Percentiles rank a stretch among this genome's conserved stretches.
These are phyloP conservation scores for Kuraishia ogatae DNA, from an alignment of 805 yeast species.

Conservation along the genomic window DNA sequence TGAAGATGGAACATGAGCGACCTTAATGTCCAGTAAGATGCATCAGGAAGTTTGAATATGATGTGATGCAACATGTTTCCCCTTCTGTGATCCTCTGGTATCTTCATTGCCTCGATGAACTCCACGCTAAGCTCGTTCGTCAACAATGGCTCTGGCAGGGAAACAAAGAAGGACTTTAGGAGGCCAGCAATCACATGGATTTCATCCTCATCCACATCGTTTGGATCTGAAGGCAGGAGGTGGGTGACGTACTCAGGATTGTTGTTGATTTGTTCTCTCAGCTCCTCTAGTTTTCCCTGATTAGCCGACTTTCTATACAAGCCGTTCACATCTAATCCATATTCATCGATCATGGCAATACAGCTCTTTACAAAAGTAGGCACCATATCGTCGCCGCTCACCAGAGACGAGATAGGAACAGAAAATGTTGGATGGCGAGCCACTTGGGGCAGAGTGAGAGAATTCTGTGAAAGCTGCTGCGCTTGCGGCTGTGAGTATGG, in stretches of 20 bases:
- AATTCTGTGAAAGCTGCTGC: neutral
- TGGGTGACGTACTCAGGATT: conserved; percentile 56
- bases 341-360: conserved; percentile 74
- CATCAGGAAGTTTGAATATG: conserved; percentile 87
- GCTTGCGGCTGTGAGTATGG: neutral
- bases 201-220: conserved; percentile 64
- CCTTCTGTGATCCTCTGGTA: conserved; percentile 44
- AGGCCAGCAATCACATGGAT: conserved; percentile 83
- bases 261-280: conserved; percentile 61
- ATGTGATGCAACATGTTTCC: conserved; percentile 79
- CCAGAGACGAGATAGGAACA: conserved; percentile 66
- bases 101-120: conserved; percentile 64
- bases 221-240: conserved; percentile 45
- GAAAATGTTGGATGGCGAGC: conserved; percentile 47
- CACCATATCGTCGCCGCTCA: conserved; percentile 82
- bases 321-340: conserved; percentile 84
- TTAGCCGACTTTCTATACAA: conserved; percentile 84
- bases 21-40: conserved; percentile 87
- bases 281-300: conserved; percentile 60
- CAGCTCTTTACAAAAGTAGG: conserved; percentile 88
- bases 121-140: conserved; percentile 52
- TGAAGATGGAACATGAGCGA: conserved; percentile 74
- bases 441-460: neutral
- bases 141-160: conserved; percentile 81
- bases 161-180: conserved; percentile 73